These are phyloP conservation scores for Fraxinus anomala DNA, from an alignment of 257 asterid species.

Conservation along the genomic window DNA sequence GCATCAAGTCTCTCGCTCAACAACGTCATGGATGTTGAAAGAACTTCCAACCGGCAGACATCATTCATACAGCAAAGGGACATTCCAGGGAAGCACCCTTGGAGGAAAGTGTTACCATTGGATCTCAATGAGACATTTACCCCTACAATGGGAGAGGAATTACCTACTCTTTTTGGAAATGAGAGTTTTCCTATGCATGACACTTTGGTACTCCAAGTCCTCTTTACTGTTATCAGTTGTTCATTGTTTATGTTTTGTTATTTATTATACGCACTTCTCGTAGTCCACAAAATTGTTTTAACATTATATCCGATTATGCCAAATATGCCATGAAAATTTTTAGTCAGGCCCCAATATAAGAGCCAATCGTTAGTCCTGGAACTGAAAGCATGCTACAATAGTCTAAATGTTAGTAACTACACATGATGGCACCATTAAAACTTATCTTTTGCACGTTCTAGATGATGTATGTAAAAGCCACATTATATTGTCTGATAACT, in stretches of 20 bases:
- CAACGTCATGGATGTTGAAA: constrained; percentile 42
- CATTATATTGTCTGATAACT: neutral
- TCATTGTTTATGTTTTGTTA: constrained; percentile 6
- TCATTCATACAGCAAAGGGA: constrained; percentile 28
- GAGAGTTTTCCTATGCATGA: constrained; percentile 28
- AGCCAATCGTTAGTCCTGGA: neutral
- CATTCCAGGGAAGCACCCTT: constrained; percentile 32
- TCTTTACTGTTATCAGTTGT: constrained; percentile 10
- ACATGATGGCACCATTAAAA: neutral
- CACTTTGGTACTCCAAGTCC: constrained; percentile 34
- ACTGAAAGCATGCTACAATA: neutral
- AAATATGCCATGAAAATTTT: neutral
- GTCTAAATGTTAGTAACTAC: neutral
- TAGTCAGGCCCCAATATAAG: neutral
- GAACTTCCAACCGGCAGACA: constrained; percentile 22
- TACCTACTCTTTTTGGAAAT: constrained; percentile 25
- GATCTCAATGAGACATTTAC: constrained; percentile 52
- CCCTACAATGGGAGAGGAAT: constrained; percentile 31
- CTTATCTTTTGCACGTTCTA: neutral
- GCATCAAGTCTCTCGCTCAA: constrained; percentile 61
- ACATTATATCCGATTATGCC: neutral
- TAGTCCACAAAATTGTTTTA: neutral
- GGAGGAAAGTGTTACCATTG: constrained; percentile 4
- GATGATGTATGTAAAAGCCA: neutral
- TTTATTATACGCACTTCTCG: neutral